Conservation (phyloP, 768 basidiomycete genomes). For the Gyrodon lividus region DNA sequence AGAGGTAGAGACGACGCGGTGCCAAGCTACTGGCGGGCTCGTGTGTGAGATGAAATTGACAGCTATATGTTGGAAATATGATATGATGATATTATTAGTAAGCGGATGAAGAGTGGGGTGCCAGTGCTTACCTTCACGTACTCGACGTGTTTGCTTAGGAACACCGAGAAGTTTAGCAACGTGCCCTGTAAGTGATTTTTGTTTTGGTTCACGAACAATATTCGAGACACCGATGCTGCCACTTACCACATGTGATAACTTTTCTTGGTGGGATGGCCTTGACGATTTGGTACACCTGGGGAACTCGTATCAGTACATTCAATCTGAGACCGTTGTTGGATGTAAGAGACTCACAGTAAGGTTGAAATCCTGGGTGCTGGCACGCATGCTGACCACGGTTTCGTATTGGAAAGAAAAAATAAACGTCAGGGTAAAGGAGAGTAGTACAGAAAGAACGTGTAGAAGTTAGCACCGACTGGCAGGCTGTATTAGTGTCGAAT, state of each 20-base stretch:
- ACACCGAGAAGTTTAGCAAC: conserved; percentile 74
- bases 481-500: not conserved
- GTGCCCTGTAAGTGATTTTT: conserved; percentile 39
- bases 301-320: not conserved
- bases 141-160: conserved; percentile 70
- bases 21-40: conserved; percentile 71
- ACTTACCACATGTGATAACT: conserved; percentile 63
- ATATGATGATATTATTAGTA: not conserved
- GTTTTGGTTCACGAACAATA: not conserved
- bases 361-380: conserved; percentile 10
- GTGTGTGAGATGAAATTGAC: conserved; percentile 65
- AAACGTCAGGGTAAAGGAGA: not conserved
- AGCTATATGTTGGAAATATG: conserved; percentile 39
- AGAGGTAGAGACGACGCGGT: conserved; percentile 66
- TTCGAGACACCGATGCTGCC: not conserved
- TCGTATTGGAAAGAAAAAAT: not conserved
- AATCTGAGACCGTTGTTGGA: not conserved
- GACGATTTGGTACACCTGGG: conserved; percentile 66
- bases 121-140: conserved; percentile 61
- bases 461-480: not conserved
- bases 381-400: not conserved
- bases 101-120: not conserved
- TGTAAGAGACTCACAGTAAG: conserved; percentile 9
- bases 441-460: not conserved
- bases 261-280: conserved; percentile 57